Evolutionary conservation across 2,329 filamentous ascomycete genomes (phyloP).

Genomic region (Xylaria digitata): DNA sequence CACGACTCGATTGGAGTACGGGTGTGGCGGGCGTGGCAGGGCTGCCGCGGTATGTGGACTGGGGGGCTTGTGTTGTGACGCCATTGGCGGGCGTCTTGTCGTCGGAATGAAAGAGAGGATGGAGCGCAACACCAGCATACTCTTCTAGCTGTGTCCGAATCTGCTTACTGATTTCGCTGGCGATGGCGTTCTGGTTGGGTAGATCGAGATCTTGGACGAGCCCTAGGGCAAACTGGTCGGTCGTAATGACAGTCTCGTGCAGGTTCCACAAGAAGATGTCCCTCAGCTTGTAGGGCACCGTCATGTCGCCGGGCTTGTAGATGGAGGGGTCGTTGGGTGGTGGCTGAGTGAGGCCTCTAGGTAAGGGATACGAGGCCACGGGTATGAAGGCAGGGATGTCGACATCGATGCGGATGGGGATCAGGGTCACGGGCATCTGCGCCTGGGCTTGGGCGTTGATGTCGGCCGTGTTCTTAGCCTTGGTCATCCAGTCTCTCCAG

Average conservation of each 20-base stretch:
- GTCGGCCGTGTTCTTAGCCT: conserved; percentile 69
- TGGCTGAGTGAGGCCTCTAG: conserved; percentile 74
- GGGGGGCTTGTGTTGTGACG: conserved; percentile 33
- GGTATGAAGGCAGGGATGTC: conserved; percentile 85
- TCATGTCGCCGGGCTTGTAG: conserved; percentile 82
- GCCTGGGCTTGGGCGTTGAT: conserved; percentile 73
- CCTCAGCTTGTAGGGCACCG: conserved; percentile 86
- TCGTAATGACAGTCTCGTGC: conserved; percentile 92
- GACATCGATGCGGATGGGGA: conserved; percentile 96
- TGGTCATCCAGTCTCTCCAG: conserved; percentile 96
- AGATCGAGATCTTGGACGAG: conserved; percentile 95
- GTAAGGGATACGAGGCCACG: conserved; percentile 71
- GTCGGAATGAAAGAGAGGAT: conserved; percentile 84
- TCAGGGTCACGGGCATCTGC: conserved; percentile 85
- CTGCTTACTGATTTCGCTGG: conserved; percentile 87
- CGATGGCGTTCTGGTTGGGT: conserved; percentile 76
- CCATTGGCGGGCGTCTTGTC: conserved; percentile 44
- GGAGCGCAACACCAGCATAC: conserved; percentile 92
- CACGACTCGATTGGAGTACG: conserved; percentile 56
- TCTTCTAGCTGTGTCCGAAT: conserved; percentile 96
- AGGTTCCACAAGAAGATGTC: conserved; percentile 99
- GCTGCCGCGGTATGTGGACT: conserved; percentile 49
- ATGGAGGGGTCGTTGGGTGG: conserved; percentile 70
- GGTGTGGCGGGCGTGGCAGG: conserved; percentile 58
- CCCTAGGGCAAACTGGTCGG: conserved; percentile 91